Percentiles rank a stretch among this genome's conserved stretches.
phyloP scores from a whole-genome alignment of 202 grass and related monocot species.

The Carex arenaria region DNA sequence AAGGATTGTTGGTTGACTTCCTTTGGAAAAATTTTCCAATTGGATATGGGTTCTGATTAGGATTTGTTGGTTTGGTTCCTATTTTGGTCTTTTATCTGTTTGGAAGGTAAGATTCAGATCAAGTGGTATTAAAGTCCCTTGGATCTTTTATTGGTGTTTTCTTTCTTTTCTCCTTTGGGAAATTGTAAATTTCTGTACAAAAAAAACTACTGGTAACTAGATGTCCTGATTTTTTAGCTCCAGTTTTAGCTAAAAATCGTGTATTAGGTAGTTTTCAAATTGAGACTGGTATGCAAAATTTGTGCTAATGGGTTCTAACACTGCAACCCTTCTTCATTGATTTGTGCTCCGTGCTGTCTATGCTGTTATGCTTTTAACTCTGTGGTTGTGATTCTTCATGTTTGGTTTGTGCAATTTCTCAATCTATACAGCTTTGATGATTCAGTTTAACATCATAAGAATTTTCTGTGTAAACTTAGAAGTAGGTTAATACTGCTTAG shows the following conservation, averaged over 20 bases:
- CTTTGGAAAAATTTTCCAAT: constrained; percentile 2
- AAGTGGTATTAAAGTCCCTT: neutral
- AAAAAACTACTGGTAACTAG: neutral
- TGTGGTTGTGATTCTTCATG: neutral
- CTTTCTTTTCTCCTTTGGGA: neutral
- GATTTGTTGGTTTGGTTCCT: constrained; percentile 1
- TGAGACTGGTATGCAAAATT: neutral
- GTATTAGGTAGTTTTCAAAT: neutral
- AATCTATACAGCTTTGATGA: neutral
- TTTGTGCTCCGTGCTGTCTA: neutral
- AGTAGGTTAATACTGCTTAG: neutral
- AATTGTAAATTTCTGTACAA: constrained; percentile 3
- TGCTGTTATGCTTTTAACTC: neutral
- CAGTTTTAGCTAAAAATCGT: neutral
- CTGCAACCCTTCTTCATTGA: neutral
- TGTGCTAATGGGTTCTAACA: neutral
- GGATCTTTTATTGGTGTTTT: neutral
- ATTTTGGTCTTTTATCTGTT: neutral
- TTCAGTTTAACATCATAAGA: neutral
- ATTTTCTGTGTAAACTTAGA: neutral
- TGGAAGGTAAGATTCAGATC: neutral
- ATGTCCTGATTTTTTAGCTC: constrained; percentile 1
- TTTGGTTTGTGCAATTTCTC: neutral
- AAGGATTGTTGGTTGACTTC: neutral
- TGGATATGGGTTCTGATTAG: neutral